A percentile compares a stretch with the other conserved stretches of the same genome.
phyloP scores from a whole-genome alignment of 257 asterid genomes.

The Solanum pennellii region DNA sequence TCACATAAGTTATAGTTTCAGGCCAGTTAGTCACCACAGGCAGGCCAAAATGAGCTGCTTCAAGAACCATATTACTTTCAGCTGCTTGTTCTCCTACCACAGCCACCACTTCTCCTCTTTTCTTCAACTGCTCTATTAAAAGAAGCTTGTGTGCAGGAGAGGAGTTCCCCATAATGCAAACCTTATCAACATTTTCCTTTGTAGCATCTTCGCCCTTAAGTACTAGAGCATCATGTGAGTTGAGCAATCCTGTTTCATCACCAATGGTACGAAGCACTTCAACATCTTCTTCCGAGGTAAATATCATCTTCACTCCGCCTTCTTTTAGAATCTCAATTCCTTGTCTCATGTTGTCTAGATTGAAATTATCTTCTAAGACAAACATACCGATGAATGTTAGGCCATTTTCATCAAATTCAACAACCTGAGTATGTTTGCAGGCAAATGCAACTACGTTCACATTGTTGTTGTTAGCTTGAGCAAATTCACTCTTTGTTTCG shows the following conservation, averaged over 20 bases:
- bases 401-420: background rate
- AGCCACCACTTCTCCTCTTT: constrained; percentile 17
- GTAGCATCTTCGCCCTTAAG: constrained; percentile 8
- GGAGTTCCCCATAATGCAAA: constrained; percentile 15
- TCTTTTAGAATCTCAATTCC: background rate
- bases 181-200: background rate
- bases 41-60: constrained; percentile 21
- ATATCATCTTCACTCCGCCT: constrained; percentile 15
- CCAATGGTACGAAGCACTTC: constrained; percentile 3
- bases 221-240: background rate
- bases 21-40: constrained; percentile 22
- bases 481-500: background rate
- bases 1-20: background rate
- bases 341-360: background rate
- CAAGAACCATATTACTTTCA: constrained; percentile 15
- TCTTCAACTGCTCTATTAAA: constrained; percentile 7
- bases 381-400: constrained; percentile 17
- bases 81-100: constrained; percentile 15
- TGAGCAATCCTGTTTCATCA: constrained; percentile 1
- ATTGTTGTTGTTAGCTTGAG: background rate
- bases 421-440: background rate
- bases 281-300: constrained; percentile 15
- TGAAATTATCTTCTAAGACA: background rate
- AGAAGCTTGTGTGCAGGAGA: constrained; percentile 4
- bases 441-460: constrained; percentile 17